phyloP scores from a whole-genome alignment of 2,329 filamentous ascomycete genomes.

The Graphiopsis chlorocephala region DNA sequence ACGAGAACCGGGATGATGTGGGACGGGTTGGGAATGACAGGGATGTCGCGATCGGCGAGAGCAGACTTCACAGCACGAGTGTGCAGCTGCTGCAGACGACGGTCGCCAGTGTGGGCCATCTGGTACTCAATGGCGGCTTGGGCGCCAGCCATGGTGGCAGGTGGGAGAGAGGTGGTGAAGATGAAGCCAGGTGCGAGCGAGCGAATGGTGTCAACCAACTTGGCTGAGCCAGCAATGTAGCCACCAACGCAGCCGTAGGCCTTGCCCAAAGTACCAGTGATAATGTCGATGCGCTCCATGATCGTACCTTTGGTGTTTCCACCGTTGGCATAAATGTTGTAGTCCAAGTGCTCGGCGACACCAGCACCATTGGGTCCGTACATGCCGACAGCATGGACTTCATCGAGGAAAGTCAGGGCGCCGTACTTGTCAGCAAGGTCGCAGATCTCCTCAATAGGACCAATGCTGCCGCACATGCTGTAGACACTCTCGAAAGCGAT shows the following conservation, averaged over 20 bases:
- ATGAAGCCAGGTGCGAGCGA: constrained; percentile 97
- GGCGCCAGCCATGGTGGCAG: constrained; percentile 94
- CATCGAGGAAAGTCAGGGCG: constrained; percentile 93
- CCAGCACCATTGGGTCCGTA: constrained; percentile 94
- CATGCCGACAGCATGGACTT: constrained; percentile 99
- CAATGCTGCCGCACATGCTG: constrained; percentile 98
- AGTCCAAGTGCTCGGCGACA: constrained; percentile 96
- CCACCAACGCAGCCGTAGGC: constrained; percentile 97
- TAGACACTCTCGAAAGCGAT: constrained; percentile 99
- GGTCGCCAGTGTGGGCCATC: constrained; percentile 77
- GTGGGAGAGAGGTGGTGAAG: constrained; percentile 94
- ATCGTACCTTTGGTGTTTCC: constrained; percentile 75
- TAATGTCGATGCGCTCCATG: constrained; percentile 96
- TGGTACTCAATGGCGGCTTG: constrained; percentile 92
- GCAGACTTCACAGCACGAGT: constrained; percentile 90
- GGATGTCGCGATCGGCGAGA: constrained; percentile 75
- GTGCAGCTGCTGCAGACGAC: constrained; percentile 90
- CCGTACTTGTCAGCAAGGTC: constrained; percentile 97
- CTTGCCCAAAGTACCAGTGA: constrained; percentile 95
- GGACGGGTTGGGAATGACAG: constrained; percentile 94
- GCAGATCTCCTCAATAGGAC: constrained; percentile 92
- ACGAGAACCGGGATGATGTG: constrained; percentile 95
- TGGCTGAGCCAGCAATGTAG: constrained; percentile 87
- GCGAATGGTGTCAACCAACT: constrained; percentile 86
- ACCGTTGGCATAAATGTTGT: constrained; percentile 76